Conservation (phyloP, 1,284 basidiomycete species). For the Austropuccinia psidii region DNA sequence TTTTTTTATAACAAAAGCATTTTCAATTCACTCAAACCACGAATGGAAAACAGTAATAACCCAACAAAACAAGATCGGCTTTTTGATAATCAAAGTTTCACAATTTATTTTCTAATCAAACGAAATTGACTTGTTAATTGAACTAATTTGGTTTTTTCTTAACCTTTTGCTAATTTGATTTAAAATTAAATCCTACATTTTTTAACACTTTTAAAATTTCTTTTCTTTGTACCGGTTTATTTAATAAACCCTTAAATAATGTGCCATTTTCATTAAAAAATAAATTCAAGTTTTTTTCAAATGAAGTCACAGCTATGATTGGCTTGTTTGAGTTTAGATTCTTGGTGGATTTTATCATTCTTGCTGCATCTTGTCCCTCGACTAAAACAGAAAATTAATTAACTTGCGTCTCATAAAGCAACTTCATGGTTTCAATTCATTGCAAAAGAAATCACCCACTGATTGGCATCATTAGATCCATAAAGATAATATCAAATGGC, state of each 20-base stretch:
- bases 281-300: slow-evolving; percentile 36
- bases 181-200: slow-evolving; percentile 79
- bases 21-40: no score
- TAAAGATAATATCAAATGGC: slow-evolving; percentile 53
- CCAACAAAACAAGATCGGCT: no score
- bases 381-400: slow-evolving; percentile 51
- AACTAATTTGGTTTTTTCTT: no score
- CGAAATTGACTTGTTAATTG: no score
- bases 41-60: no score
- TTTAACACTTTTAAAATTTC: slow-evolving; percentile 72
- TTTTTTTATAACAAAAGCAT: no score
- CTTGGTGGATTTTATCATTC: slow-evolving; percentile 89
- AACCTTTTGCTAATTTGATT: no score
- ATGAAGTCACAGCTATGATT: slow-evolving; percentile 69
- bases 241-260: slow-evolving; percentile 73
- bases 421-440: slow-evolving; percentile 55
- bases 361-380: slow-evolving; percentile 81
- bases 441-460: slow-evolving; percentile 58
- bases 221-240: slow-evolving; percentile 68
- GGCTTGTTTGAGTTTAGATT: slow-evolving; percentile 79
- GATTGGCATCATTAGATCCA: slow-evolving; percentile 50
- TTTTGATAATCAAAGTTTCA: no score
- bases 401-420: slow-evolving; percentile 39
- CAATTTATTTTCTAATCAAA: no score
- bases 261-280: slow-evolving; percentile 53